These are phyloP conservation scores for Phytophthora capsici DNA, from an alignment of 352 stramenopile genomes.

Conservation along the genomic window DNA sequence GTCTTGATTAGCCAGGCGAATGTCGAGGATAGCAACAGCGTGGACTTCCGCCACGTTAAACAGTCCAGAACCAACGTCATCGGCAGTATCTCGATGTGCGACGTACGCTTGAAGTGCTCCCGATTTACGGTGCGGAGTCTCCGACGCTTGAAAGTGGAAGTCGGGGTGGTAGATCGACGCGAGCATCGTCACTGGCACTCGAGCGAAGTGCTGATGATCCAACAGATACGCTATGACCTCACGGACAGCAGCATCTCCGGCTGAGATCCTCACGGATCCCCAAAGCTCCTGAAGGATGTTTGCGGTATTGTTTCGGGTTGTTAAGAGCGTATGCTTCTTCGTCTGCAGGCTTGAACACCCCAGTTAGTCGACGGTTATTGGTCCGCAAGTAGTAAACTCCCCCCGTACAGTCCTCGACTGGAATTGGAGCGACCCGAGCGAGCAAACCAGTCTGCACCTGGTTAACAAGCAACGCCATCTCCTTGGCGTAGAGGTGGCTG, in stretches of 20 bases:
- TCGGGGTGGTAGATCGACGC: conserved; percentile 41
- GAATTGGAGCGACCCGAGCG: conserved; percentile 40
- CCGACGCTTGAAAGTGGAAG: conserved; percentile 40
- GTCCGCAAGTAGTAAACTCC: conserved; percentile 70
- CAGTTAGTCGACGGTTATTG: conserved; percentile 48
- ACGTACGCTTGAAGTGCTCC: conserved; percentile 73
- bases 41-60: conserved; percentile 68
- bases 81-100: conserved; percentile 62
- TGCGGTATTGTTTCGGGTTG: conserved; percentile 59
- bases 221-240: conserved; percentile 66
- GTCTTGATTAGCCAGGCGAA: conserved; percentile 83
- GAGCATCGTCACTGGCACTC: conserved; percentile 56
- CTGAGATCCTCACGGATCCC: conserved; percentile 53
- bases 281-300: conserved; percentile 4
- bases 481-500: conserved; percentile 22
- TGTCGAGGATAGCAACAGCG: conserved; percentile 76
- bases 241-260: conserved; percentile 54
- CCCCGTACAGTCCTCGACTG: conserved; percentile 67
- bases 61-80: conserved; percentile 55
- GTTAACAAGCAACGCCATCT: conserved; percentile 28
- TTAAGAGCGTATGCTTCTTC: conserved; percentile 71
- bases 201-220: conserved; percentile 49
- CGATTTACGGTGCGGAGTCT: conserved; percentile 35
- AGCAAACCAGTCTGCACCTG: conserved; percentile 47
- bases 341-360: conserved; percentile 70